Conservation (phyloP, 2,329 filamentous ascomycete species). For the Sordariomycetes sp. region DNA sequence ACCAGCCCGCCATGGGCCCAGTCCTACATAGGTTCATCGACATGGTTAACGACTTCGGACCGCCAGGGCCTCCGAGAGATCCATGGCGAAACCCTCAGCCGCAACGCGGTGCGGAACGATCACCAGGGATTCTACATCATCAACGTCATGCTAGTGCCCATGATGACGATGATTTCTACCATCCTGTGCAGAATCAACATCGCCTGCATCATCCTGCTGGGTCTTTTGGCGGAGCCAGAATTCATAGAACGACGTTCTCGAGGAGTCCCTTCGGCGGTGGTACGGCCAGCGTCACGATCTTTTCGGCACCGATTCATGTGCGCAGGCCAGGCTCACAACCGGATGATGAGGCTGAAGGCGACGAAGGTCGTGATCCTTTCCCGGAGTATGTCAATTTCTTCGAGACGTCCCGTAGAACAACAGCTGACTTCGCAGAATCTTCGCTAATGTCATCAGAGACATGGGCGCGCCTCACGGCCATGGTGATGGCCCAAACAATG, state of each 20-base stretch:
- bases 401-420: background rate
- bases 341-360: slow-evolving; percentile 5
- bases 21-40: slow-evolving; percentile 32
- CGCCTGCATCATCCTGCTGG: slow-evolving; percentile 4
- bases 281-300: slow-evolving; percentile 39
- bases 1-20: slow-evolving; percentile 23
- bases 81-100: too few relatives aligned
- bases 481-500: background rate
- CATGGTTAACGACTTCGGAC: slow-evolving; percentile 30
- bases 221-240: slow-evolving; percentile 14
- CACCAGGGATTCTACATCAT: too few relatives aligned
- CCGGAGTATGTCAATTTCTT: slow-evolving; percentile 34
- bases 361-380: slow-evolving; percentile 29
- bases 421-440: slow-evolving; percentile 19
- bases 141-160: too few relatives aligned
- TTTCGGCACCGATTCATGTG: slow-evolving; percentile 26
- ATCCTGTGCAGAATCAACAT: background rate
- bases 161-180: too few relatives aligned
- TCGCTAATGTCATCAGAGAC: slow-evolving; percentile 34
- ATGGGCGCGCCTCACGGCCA: slow-evolving; percentile 13
- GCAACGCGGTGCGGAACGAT: too few relatives aligned
- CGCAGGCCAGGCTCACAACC: too few relatives aligned
- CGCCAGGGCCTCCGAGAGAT: background rate
- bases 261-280: slow-evolving; percentile 27
- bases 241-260: slow-evolving; percentile 28